phyloP scores from a whole-genome alignment of 2,329 filamentous ascomycete genomes.

The Byssothecium circinans region DNA sequence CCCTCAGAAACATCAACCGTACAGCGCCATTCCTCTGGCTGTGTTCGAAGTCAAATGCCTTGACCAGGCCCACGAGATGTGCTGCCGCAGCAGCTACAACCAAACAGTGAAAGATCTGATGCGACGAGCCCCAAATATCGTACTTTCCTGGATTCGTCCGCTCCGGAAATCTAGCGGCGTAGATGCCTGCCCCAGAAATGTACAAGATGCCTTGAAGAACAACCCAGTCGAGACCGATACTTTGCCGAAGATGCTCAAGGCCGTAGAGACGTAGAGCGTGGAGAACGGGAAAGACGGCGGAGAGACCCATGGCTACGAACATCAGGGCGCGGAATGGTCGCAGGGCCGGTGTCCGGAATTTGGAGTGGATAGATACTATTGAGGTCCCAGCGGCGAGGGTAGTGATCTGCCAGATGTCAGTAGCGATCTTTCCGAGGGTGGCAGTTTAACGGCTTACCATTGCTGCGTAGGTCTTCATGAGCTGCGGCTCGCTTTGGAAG shows the following conservation, averaged over 20 bases:
- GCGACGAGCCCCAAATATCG: constrained; percentile 90
- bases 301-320: constrained; percentile 86
- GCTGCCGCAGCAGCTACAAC: constrained; percentile 80
- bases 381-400: constrained; percentile 76
- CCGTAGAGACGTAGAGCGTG: constrained; percentile 75
- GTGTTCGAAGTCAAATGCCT: constrained; percentile 86
- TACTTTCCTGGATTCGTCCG: constrained; percentile 74
- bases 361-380: constrained; percentile 74
- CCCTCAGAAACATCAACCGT: constrained; percentile 11
- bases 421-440: neutral
- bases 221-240: constrained; percentile 81
- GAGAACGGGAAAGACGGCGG: constrained; percentile 78
- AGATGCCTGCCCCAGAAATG: constrained; percentile 80
- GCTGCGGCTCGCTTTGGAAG: constrained; percentile 61
- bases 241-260: constrained; percentile 63
- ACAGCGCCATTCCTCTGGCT: constrained; percentile 36
- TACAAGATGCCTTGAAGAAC: constrained; percentile 80
- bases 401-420: constrained; percentile 63
- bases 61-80: constrained; percentile 78
- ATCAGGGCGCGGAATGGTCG: constrained; percentile 83
- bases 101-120: constrained; percentile 93
- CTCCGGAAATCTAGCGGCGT: constrained; percentile 86
- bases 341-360: constrained; percentile 81
- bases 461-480: constrained; percentile 73
- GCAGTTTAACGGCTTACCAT: constrained; percentile 55